Evolutionary conservation across 108 stramenopile species (phyloP).

Genomic region (Cyclotella kingstonii): DNA sequence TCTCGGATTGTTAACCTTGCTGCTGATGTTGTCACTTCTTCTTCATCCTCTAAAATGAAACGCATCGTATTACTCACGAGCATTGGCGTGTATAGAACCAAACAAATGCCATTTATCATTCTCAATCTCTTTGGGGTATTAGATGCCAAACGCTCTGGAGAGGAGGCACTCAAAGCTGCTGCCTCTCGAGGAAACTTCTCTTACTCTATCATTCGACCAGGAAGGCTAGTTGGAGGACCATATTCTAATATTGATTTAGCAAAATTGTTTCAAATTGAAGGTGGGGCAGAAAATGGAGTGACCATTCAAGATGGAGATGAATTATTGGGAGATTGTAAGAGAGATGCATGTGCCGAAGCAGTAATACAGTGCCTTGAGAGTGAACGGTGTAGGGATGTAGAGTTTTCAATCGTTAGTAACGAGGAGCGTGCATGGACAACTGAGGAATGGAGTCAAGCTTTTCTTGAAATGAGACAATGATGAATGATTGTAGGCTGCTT

Average conservation of each 20-base stretch:
- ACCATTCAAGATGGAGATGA: slow-evolving; percentile 52
- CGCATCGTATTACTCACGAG: slow-evolving; percentile 29
- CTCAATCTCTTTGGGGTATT: slow-evolving; percentile 53
- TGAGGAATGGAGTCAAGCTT: slow-evolving; percentile 49
- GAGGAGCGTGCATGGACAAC: slow-evolving; percentile 48
- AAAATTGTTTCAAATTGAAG: slow-evolving; percentile 44
- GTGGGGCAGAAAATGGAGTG: slow-evolving; percentile 58
- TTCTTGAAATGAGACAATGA: slow-evolving; percentile 31
- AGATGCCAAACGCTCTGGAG: slow-evolving; percentile 46
- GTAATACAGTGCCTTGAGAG: slow-evolving; percentile 46
- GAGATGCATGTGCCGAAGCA: slow-evolving; percentile 60
- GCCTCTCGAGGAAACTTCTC: slow-evolving; percentile 18
- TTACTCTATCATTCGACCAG: slow-evolving; percentile 47
- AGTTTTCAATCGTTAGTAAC: slow-evolving; percentile 55
- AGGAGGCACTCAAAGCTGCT: slow-evolving; percentile 39
- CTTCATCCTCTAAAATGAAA: background rate
- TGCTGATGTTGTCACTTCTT: background rate
- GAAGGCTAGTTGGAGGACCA: slow-evolving; percentile 47
- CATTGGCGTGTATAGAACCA: slow-evolving; percentile 39
- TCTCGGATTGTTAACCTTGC: slow-evolving; percentile 39
- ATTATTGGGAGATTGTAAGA: slow-evolving; percentile 66
- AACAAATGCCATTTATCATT: slow-evolving; percentile 48
- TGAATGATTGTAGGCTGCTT: background rate
- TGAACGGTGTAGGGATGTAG: slow-evolving; percentile 43
- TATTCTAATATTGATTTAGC: slow-evolving; percentile 50